Evolutionary conservation across 2,329 filamentous ascomycete species (phyloP).

Genomic region (Colletotrichum endophyticum): DNA sequence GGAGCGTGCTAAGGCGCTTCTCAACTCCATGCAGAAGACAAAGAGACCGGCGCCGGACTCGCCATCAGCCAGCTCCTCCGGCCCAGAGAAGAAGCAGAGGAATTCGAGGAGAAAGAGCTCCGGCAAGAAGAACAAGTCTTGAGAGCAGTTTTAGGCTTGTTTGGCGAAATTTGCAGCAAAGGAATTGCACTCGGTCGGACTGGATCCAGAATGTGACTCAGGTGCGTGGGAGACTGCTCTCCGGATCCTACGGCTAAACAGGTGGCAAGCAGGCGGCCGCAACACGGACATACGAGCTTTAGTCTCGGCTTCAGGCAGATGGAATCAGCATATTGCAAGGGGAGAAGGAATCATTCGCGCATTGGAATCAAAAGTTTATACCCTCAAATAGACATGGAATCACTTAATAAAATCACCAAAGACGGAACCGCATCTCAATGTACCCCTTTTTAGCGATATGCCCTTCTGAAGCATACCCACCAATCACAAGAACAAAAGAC

Average conservation of each 20-base stretch:
- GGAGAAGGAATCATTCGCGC: not conserved
- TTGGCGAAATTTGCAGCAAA: not conserved
- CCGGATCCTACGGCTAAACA: not conserved
- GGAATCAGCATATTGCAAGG: not conserved
- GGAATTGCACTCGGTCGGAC: not conserved
- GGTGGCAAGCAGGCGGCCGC: not conserved
- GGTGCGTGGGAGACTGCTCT: not conserved
- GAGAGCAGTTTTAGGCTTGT: not conserved
- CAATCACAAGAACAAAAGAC: not conserved
- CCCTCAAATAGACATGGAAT: not conserved
- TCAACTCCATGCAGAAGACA: slow-evolving; percentile 47
- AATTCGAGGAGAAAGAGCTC: slow-evolving; percentile 31
- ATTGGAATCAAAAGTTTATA: slow-evolving; percentile 14
- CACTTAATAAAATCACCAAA: not conserved
- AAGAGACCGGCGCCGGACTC: slow-evolving; percentile 45
- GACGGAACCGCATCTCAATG: not conserved
- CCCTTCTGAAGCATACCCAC: not conserved
- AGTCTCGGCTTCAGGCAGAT: not conserved
- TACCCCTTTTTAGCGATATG: not conserved
- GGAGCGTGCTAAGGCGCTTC: slow-evolving; percentile 57
- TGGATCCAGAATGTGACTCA: not conserved
- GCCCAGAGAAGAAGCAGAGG: slow-evolving; percentile 34
- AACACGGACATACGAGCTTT: not conserved
- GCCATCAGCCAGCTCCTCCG: slow-evolving; percentile 26
- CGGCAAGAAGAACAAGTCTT: slow-evolving; percentile 5